These are phyloP conservation scores for Gonapodya prolifera DNA, from an alignment of 192 early-diverging fungal species.

Conservation along the genomic window DNA sequence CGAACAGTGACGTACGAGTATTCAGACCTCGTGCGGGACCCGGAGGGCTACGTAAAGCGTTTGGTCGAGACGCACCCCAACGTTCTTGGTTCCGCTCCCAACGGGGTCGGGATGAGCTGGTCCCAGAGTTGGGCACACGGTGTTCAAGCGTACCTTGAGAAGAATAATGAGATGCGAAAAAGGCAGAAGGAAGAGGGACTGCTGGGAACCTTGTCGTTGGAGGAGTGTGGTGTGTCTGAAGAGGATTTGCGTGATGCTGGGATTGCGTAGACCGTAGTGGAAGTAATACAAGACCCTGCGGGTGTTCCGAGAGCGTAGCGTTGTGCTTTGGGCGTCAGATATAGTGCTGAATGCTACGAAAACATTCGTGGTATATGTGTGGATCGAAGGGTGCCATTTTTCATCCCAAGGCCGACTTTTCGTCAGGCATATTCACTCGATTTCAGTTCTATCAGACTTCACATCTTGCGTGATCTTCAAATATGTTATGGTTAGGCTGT, in stretches of 20 bases:
- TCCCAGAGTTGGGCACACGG: not conserved
- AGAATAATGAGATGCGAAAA: not conserved
- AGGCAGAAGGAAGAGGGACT: not conserved
- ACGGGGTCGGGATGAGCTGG: not conserved
- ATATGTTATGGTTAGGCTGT: too few relatives aligned
- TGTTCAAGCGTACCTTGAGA: not conserved
- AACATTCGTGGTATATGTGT: too few relatives aligned
- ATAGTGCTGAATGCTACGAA: too few relatives aligned
- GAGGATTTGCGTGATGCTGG: not conserved
- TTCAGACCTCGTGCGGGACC: not conserved
- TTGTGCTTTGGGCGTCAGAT: too few relatives aligned
- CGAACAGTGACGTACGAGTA: not conserved
- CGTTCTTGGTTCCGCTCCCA: not conserved
- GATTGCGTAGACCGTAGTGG: not conserved
- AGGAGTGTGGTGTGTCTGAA: not conserved
- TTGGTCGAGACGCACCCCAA: not conserved
- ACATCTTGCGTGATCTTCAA: too few relatives aligned
- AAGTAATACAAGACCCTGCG: too few relatives aligned
- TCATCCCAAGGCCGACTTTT: too few relatives aligned
- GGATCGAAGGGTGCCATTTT: too few relatives aligned
- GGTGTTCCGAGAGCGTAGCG: too few relatives aligned
- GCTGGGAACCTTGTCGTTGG: not conserved
- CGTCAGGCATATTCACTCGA: too few relatives aligned
- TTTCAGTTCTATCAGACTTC: too few relatives aligned
- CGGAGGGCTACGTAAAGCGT: not conserved